These are phyloP conservation scores for Shiraia bambusicola DNA, from an alignment of 2,329 filamentous ascomycete genomes.

Conservation along the genomic window DNA sequence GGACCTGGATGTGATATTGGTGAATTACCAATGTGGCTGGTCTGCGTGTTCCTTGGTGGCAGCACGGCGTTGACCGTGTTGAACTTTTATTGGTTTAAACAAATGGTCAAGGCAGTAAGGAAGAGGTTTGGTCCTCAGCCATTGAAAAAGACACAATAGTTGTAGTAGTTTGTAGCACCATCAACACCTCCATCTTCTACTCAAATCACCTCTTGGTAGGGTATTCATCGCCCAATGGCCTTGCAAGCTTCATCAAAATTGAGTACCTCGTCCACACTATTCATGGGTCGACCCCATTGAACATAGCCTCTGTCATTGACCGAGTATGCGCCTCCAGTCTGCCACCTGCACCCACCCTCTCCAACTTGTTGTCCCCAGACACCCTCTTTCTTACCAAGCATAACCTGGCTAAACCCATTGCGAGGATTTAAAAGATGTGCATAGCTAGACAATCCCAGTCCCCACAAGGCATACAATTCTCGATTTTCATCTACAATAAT, in stretches of 20 bases:
- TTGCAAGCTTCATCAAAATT: slow-evolving; percentile 35
- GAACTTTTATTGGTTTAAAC: slow-evolving; percentile 82
- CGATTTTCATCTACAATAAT: slow-evolving; percentile 60
- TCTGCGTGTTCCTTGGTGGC: slow-evolving; percentile 65
- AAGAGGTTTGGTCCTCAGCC: slow-evolving; percentile 65
- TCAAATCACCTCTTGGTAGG: not conserved
- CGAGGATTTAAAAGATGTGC: slow-evolving; percentile 38
- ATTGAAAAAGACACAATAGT: slow-evolving; percentile 25
- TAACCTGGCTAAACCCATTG: slow-evolving; percentile 39
- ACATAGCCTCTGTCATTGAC: slow-evolving; percentile 36
- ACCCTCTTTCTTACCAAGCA: slow-evolving; percentile 39
- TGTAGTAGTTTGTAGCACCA: no score
- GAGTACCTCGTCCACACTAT: slow-evolving; percentile 38
- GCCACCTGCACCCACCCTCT: slow-evolving; percentile 40
- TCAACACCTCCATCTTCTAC: no score
- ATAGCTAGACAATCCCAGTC: slow-evolving; percentile 52
- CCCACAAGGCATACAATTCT: slow-evolving; percentile 61
- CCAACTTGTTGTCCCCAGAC: slow-evolving; percentile 40
- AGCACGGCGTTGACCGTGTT: slow-evolving; percentile 72
- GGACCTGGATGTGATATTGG: slow-evolving; percentile 24
- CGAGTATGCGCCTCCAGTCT: slow-evolving; percentile 38
- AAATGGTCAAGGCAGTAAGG: slow-evolving; percentile 79
- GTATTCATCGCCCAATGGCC: slow-evolving; percentile 24
- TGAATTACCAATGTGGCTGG: slow-evolving; percentile 67
- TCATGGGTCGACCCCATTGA: slow-evolving; percentile 40